Conservation (phyloP, 306 rosid genomes). For the Sesbania bispinosa region DNA sequence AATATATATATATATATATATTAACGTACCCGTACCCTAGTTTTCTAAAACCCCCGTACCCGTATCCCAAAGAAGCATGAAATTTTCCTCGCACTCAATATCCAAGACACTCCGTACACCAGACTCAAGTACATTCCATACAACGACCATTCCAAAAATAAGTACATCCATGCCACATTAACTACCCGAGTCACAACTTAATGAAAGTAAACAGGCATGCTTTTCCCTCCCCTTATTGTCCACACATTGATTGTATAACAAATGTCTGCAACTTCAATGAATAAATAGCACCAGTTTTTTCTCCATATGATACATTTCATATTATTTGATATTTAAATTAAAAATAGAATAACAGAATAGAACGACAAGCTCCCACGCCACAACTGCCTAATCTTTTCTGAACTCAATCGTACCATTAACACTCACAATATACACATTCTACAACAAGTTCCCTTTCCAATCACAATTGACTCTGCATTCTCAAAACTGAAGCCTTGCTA, state of each 20-base stretch:
- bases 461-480: constrained; percentile 53
- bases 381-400: constrained; percentile 34
- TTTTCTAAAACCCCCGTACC: no score
- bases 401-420: constrained; percentile 52
- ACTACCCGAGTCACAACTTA: not conserved
- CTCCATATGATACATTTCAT: constrained; percentile 37
- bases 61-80: no score
- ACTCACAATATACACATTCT: constrained; percentile 67
- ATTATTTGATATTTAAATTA: not conserved
- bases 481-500: constrained; percentile 51
- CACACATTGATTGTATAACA: not conserved
- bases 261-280: constrained; percentile 24
- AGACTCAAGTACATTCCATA: not conserved
- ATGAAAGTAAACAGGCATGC: not conserved
- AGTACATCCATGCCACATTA: no score
- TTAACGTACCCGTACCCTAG: no score
- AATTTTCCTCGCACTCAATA: no score
- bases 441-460: constrained; percentile 48
- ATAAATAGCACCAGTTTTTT: constrained; percentile 24
- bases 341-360: constrained; percentile 15
- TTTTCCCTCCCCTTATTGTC: not conserved
- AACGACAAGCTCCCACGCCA: constrained; percentile 35
- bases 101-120: not conserved
- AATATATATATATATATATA: no score
- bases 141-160: no score